Evolutionary conservation across 768 basidiomycete species (phyloP), one percentile per base, ranked within the genome.

Genomic region (Butyriboletus loyo): DNA sequence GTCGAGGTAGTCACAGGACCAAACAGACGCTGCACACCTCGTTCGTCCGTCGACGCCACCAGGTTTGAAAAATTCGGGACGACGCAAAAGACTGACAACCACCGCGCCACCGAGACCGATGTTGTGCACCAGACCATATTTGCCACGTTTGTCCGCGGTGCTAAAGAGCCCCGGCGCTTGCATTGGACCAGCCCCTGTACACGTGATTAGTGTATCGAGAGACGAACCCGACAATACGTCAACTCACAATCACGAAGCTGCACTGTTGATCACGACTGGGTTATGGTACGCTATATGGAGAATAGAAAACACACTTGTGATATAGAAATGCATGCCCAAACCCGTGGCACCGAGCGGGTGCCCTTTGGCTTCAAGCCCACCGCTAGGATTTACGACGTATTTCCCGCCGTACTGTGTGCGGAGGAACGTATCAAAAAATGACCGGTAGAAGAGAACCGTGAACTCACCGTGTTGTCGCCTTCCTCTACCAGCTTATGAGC

Each of bases 321-420:
- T 87, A 62, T 89, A 91, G 69, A 90, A 90, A 65, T 92, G 89
- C 89, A 91, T 91, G 25, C 86, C 89, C 14, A 92, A 71, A 2
- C 89, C 89, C 17, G 87, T 90, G 1, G 89, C 88, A 35, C 89
- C 89, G 19, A 92, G 77, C 3, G 91, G 90, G 63, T 92, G 89
- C 3, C 91, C 91, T 64, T 92, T 93, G n/a, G 89, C 87, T 64
- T 93, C 88, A 15, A 93, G 77, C 0, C 91, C 91, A 24, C 91
- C 91, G 46, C 85, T 88, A 0, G 91, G 88, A 58, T 93, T 92
- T 32, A 93, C 72, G 17, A 93, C 87, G 45, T 81, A 93, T 68
- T 89, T 89, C 5, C 92, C 90, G 19, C 87, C 90, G 52, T 89
- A 90, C 86, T 89, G 48, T 8, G 53, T 13, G 39, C 19, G 15